Conservation (phyloP, 768 basidiomycete species). For the Podaxis mareebaensis region DNA sequence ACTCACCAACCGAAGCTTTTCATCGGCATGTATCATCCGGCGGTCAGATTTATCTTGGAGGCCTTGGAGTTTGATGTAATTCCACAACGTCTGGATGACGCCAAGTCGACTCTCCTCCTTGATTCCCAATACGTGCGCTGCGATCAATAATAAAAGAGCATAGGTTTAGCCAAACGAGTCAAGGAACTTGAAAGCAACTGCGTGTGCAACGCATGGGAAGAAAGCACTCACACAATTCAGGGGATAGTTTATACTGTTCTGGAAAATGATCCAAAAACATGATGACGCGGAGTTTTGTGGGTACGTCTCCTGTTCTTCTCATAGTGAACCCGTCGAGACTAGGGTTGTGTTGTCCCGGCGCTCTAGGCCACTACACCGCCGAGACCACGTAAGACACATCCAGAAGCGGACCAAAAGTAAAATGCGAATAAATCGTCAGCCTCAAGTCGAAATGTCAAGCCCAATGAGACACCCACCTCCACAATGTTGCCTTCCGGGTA, state of each 20-base stretch:
- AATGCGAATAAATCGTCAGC: background rate
- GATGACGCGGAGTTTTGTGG: conserved; percentile 79
- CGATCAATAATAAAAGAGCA: background rate
- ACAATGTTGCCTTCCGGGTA: conserved; percentile 88
- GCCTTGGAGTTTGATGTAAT: conserved; percentile 83
- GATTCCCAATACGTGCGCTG: conserved; percentile 69
- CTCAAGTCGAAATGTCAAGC: background rate
- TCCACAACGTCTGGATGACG: conserved; percentile 85
- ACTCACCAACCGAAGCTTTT: conserved; percentile 61
- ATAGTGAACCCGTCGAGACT: conserved; percentile 86
- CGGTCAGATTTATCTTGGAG: conserved; percentile 84
- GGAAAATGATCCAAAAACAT: conserved; percentile 86
- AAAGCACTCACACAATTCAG: conserved; percentile 62
- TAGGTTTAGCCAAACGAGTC: background rate
- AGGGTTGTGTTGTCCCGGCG: conserved; percentile 55
- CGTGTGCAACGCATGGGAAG: background rate
- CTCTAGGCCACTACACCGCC: conserved; percentile 59
- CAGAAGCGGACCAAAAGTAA: background rate
- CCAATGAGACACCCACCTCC: conserved; percentile 57
- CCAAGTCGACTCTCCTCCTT: conserved; percentile 85
- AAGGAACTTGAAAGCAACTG: background rate
- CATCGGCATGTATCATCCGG: conserved; percentile 68
- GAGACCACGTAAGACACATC: background rate
- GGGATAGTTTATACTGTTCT: conserved; percentile 78
- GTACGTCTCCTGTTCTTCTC: conserved; percentile 75